Evolutionary conservation across 257 asterid species (phyloP).

Genomic region (Knoxia roxburghii): DNA sequence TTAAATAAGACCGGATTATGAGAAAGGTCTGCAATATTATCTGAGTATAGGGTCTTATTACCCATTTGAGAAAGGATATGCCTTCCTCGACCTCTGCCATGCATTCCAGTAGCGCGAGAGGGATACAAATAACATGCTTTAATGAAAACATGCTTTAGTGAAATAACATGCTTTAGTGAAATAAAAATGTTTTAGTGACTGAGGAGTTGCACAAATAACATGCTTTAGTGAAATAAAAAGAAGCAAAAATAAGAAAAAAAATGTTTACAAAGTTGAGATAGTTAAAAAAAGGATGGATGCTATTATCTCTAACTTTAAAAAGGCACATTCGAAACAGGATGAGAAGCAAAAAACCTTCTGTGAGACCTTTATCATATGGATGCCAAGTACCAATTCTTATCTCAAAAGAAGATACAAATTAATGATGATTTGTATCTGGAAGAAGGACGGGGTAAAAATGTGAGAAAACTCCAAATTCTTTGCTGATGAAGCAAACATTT

Average conservation of each 20-base stretch:
- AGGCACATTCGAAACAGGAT: slow-evolving; percentile 22
- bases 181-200: too few relatives aligned
- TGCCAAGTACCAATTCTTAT: slow-evolving; percentile 24
- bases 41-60: too few relatives aligned
- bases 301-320: slow-evolving; percentile 24
- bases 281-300: slow-evolving; percentile 31
- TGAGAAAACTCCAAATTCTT: slow-evolving; percentile 34
- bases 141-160: too few relatives aligned
- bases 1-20: too few relatives aligned
- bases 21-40: too few relatives aligned
- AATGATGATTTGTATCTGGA: slow-evolving; percentile 26
- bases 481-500: slow-evolving; percentile 32
- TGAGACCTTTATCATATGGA: slow-evolving; percentile 28
- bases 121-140: too few relatives aligned
- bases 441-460: slow-evolving; percentile 28
- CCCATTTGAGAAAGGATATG: too few relatives aligned
- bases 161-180: too few relatives aligned
- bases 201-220: slow-evolving; percentile 33
- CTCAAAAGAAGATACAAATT: slow-evolving; percentile 29
- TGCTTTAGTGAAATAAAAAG: slow-evolving; percentile 41
- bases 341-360: slow-evolving; percentile 26
- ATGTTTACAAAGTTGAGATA: slow-evolving; percentile 28
- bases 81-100: too few relatives aligned
- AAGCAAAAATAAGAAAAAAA: slow-evolving; percentile 41
- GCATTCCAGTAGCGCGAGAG: too few relatives aligned